These are phyloP conservation scores for Trypanosoma grayi DNA, from an alignment of 208 protist genomes.

Conservation along the genomic window DNA sequence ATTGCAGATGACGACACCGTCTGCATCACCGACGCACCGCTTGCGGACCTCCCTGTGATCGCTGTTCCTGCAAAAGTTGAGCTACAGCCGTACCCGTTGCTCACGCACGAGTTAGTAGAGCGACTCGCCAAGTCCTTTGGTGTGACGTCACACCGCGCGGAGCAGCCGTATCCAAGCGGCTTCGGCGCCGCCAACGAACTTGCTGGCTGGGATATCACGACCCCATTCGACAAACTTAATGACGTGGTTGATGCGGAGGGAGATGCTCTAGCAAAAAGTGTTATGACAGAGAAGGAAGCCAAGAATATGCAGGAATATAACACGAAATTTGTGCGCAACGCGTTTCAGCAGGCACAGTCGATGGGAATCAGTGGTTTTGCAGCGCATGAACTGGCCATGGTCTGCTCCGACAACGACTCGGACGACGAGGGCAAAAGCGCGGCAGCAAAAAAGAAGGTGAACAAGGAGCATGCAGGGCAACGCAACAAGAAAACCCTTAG, in stretches of 20 bases:
- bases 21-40: constrained; percentile 30
- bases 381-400: constrained; percentile 49
- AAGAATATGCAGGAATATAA: constrained; percentile 50
- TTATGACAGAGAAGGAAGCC: constrained; percentile 62
- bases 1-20: constrained; percentile 30
- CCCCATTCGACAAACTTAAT: constrained; percentile 76
- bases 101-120: constrained; percentile 81
- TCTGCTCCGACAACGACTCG: constrained; percentile 56
- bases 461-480: constrained; percentile 64
- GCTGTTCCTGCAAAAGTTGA: constrained; percentile 20
- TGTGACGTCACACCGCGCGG: constrained; percentile 38
- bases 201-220: constrained; percentile 65
- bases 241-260: constrained; percentile 70
- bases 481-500: constrained; percentile 69
- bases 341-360: constrained; percentile 77
- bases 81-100: constrained; percentile 42
- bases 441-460: constrained; percentile 16
- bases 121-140: constrained; percentile 58
- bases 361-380: constrained; percentile 85
- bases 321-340: constrained; percentile 70
- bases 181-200: constrained; percentile 79
- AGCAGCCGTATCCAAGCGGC: constrained; percentile 41
- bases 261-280: constrained; percentile 46
- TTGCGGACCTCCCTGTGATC: constrained; percentile 50
- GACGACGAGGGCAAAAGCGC: constrained; percentile 36